Conservation (phyloP, 140 eudicot genomes). For the Senecio squalidus region DNA sequence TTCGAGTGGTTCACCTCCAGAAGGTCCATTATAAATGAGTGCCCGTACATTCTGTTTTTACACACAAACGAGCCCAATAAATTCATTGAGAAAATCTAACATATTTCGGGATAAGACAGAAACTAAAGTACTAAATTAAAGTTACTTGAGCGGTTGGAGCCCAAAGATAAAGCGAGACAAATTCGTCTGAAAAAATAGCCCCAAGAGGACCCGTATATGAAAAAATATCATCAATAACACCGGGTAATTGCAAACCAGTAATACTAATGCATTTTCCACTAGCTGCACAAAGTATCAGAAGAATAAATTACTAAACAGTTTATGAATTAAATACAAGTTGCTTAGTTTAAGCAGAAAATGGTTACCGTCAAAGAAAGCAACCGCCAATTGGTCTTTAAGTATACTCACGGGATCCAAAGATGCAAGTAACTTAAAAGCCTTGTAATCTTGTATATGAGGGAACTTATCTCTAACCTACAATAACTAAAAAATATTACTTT, state of each 20-base stretch:
- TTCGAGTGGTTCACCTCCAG: slow-evolving; percentile 39
- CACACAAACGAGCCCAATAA: slow-evolving; percentile 11
- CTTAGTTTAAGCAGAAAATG: neutral
- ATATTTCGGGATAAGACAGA: neutral
- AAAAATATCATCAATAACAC: slow-evolving; percentile 79
- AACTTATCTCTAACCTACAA: slow-evolving; percentile 69
- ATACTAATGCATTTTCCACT: slow-evolving; percentile 53
- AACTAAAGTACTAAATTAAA: neutral
- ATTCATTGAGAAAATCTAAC: neutral
- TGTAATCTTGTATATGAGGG: slow-evolving; percentile 74
- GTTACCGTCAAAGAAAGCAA: slow-evolving; percentile 70
- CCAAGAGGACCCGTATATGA: slow-evolving; percentile 89
- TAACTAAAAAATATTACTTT: neutral
- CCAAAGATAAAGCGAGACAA: slow-evolving; percentile 77
- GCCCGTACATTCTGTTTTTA: slow-evolving; percentile 59
- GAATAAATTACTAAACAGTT: neutral
- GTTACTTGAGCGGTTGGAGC: slow-evolving; percentile 95
- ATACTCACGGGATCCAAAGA: slow-evolving; percentile 39
- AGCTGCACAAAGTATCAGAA: slow-evolving; percentile 39
- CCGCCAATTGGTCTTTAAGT: slow-evolving; percentile 70
- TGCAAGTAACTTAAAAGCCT: slow-evolving; percentile 47
- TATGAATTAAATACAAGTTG: neutral
- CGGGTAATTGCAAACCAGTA: slow-evolving; percentile 89
- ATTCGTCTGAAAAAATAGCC: slow-evolving; percentile 53
- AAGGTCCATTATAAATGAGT: slow-evolving; percentile 49